Evolutionary conservation across 2,329 filamentous ascomycete species (phyloP).

Genomic region (Cladosporium colombiae): DNA sequence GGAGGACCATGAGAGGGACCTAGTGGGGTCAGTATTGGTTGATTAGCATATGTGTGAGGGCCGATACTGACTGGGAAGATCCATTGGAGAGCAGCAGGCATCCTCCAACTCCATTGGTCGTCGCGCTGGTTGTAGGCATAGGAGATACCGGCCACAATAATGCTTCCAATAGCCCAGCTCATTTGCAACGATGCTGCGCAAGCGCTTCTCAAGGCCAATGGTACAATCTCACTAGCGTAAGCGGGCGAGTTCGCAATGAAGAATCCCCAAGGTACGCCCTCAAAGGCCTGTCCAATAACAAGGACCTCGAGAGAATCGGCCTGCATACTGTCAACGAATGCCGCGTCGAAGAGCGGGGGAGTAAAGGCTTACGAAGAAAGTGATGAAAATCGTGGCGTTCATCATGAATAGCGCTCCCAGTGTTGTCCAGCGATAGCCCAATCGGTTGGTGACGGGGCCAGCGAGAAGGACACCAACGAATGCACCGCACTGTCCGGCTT

Average conservation of each 20-base stretch:
- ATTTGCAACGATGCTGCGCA: constrained; percentile 75
- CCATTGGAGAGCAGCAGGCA: constrained; percentile 74
- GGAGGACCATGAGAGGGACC: constrained; percentile 61
- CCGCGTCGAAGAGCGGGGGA: not conserved
- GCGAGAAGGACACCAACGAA: constrained; percentile 59
- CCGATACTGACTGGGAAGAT: constrained; percentile 63
- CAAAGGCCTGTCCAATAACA: constrained; percentile 56
- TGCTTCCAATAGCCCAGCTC: constrained; percentile 77
- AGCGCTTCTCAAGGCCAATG: constrained; percentile 69
- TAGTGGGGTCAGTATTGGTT: constrained; percentile 34
- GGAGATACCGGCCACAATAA: constrained; percentile 71
- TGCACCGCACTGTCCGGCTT: constrained; percentile 57
- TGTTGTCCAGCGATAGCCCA: constrained; percentile 61
- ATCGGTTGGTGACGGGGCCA: constrained; percentile 57
- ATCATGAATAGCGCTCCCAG: constrained; percentile 54
- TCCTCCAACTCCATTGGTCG: constrained; percentile 69
- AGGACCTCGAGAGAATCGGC: constrained; percentile 46
- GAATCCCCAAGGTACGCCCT: constrained; percentile 58
- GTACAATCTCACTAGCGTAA: constrained; percentile 64
- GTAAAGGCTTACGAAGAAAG: constrained; percentile 48
- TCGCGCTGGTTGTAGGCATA: constrained; percentile 64
- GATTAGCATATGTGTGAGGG: constrained; percentile 41
- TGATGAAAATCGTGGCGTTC: constrained; percentile 59
- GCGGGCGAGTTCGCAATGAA: constrained; percentile 64
- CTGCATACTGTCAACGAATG: constrained; percentile 22